Evolutionary conservation across 371 early-diverging fungal genomes (phyloP).

Genomic region (Chytridium lagenaria): DNA sequence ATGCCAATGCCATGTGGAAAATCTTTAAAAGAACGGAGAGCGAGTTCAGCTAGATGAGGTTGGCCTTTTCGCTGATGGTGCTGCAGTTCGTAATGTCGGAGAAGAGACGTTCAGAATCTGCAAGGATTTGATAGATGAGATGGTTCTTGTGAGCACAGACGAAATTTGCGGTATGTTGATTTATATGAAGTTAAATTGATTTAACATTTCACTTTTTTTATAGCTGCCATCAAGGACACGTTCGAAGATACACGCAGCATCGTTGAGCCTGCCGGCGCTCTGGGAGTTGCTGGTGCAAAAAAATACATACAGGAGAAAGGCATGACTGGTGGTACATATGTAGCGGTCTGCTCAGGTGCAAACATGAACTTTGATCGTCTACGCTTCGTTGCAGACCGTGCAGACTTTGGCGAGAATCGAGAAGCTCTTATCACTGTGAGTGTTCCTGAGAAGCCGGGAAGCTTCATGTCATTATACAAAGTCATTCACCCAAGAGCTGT

Average conservation of each 20-base stretch:
- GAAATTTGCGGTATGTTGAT: slow-evolving; percentile 78
- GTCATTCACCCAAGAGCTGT: slow-evolving; percentile 81
- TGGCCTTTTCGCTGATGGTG: slow-evolving; percentile 96
- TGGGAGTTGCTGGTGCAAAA: slow-evolving; percentile 87
- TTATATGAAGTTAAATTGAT: neutral
- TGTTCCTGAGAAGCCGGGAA: slow-evolving; percentile 91
- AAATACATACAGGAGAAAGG: slow-evolving; percentile 64
- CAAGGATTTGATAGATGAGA: slow-evolving; percentile 65
- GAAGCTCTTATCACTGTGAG: slow-evolving; percentile 90
- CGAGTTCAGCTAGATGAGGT: slow-evolving; percentile 76
- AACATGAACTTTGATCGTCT: slow-evolving; percentile 98
- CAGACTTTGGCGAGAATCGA: slow-evolving; percentile 84
- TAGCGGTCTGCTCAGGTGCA: slow-evolving; percentile 89
- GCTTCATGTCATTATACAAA: slow-evolving; percentile 80
- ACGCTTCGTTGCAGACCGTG: slow-evolving; percentile 94
- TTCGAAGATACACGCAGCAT: slow-evolving; percentile 95
- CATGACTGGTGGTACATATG: slow-evolving; percentile 60
- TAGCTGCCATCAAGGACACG: slow-evolving; percentile 95
- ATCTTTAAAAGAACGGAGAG: slow-evolving; percentile 69
- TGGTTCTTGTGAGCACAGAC: slow-evolving; percentile 90
- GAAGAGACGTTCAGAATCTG: slow-evolving; percentile 85
- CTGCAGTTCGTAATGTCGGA: slow-evolving; percentile 92
- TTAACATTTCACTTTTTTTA: neutral
- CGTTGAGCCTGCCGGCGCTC: slow-evolving; percentile 94
- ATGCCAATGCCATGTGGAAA: slow-evolving; percentile 89